Conservation (phyloP, 192 early-diverging fungal species). For the Kickxella alabastrina region DNA sequence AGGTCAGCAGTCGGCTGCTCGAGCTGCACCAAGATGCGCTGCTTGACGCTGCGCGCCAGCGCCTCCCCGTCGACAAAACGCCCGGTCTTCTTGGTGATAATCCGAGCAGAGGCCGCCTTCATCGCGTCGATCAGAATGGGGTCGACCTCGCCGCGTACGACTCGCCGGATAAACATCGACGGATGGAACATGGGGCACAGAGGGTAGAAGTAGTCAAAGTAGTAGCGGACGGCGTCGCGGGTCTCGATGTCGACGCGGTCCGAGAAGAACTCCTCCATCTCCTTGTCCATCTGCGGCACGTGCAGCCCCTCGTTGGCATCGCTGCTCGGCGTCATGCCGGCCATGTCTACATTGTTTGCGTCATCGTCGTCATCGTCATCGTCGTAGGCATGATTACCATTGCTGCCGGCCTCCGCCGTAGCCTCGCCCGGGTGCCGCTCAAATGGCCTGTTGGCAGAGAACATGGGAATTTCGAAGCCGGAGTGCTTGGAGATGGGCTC, state of each 20-base stretch:
- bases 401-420: background rate
- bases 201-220: slow-evolving; percentile 52
- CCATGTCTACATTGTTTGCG: background rate
- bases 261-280: slow-evolving; percentile 33
- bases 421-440: too few relatives aligned
- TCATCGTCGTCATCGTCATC: slow-evolving; percentile 2
- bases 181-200: slow-evolving; percentile 50
- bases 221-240: slow-evolving; percentile 42
- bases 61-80: slow-evolving; percentile 28
- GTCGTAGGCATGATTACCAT: background rate
- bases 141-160: slow-evolving; percentile 42
- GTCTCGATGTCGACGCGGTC: slow-evolving; percentile 31
- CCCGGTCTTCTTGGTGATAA: slow-evolving; percentile 32
- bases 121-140: slow-evolving; percentile 47
- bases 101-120: slow-evolving; percentile 36
- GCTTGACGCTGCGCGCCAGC: slow-evolving; percentile 39
- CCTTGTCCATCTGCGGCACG: slow-evolving; percentile 28
- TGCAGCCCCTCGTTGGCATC: slow-evolving; percentile 16
- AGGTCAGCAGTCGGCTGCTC: slow-evolving; percentile 33
- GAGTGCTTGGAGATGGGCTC: background rate
- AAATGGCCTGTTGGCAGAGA: too few relatives aligned
- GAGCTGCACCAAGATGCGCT: slow-evolving; percentile 30
- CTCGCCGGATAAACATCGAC: slow-evolving; percentile 48
- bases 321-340: background rate
- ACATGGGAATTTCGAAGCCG: background rate